Evolutionary conservation across 352 stramenopile genomes (phyloP).

Genomic region (Thraustochytrium sp.): DNA sequence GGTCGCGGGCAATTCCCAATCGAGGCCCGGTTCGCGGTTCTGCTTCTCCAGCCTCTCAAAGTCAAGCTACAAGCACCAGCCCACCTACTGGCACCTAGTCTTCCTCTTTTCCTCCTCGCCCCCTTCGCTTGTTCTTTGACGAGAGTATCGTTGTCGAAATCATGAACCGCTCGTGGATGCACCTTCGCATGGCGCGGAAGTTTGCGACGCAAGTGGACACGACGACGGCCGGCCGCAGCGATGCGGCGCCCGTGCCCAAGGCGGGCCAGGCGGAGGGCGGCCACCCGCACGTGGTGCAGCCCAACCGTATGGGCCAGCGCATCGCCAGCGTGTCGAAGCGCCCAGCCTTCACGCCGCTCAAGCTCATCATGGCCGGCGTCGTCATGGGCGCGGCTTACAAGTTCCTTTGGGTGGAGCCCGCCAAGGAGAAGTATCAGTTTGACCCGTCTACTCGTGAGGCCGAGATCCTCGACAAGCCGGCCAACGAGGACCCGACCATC

Average conservation of each 20-base stretch:
- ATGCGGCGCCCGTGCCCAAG: background rate
- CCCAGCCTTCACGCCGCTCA: slow-evolving; percentile 3
- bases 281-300: slow-evolving; percentile 5
- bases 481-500: background rate
- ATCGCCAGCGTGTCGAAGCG: background rate
- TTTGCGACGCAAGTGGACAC: background rate
- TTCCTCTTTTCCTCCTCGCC: no score
- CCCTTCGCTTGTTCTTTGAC: no score
- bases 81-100: no score
- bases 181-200: background rate
- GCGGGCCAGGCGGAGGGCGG: slow-evolving; percentile 1
- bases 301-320: background rate
- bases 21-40: no score
- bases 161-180: slow-evolving; percentile 11
- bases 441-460: background rate
- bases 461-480: background rate
- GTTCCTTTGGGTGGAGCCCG: background rate
- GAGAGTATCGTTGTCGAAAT: background rate
- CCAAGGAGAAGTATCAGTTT: slow-evolving; percentile 1
- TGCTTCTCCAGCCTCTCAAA: no score
- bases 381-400: background rate
- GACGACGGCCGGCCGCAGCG: background rate
- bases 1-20: no score
- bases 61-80: no score
- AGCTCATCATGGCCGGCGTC: slow-evolving; percentile 9